These are phyloP conservation scores for Dothistroma pini DNA, from an alignment of 2,329 filamentous ascomycete genomes.

Conservation along the genomic window DNA sequence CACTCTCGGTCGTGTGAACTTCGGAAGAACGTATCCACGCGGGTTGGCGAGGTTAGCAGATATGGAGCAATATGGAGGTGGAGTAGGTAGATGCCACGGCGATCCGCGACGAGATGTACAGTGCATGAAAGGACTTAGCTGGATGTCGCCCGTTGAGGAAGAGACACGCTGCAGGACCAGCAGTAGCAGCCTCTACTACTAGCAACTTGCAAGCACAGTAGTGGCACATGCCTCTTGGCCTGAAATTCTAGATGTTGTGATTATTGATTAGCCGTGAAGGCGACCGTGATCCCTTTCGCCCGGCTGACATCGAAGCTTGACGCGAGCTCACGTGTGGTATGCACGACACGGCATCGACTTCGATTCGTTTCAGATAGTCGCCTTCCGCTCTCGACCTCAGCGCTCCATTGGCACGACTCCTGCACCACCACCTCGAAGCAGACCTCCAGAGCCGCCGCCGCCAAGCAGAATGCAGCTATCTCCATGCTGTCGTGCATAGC, in stretches of 20 bases:
- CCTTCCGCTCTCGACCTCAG: background rate
- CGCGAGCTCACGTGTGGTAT: no score
- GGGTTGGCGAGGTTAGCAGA: background rate
- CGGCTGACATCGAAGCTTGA: no score
- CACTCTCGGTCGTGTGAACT: background rate
- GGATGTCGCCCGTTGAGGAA: background rate
- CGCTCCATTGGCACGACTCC: conserved; percentile 2
- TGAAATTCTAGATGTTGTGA: background rate
- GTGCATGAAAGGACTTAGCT: conserved; percentile 1
- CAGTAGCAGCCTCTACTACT: background rate
- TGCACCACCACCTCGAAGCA: background rate
- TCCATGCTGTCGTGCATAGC: background rate
- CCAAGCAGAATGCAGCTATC: background rate
- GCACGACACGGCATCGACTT: no score
- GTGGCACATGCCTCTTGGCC: background rate
- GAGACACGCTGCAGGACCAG: background rate
- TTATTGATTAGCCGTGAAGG: background rate
- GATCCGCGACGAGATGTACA: background rate
- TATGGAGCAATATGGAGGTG: background rate
- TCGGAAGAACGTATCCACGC: background rate
- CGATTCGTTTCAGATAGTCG: conserved; percentile 3
- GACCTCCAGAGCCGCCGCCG: background rate
- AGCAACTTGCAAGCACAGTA: background rate
- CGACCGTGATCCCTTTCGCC: background rate
- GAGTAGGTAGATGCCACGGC: background rate